These are phyloP conservation scores for Nicotiana paniculata DNA, from an alignment of 257 asterid species.

Conservation along the genomic window DNA sequence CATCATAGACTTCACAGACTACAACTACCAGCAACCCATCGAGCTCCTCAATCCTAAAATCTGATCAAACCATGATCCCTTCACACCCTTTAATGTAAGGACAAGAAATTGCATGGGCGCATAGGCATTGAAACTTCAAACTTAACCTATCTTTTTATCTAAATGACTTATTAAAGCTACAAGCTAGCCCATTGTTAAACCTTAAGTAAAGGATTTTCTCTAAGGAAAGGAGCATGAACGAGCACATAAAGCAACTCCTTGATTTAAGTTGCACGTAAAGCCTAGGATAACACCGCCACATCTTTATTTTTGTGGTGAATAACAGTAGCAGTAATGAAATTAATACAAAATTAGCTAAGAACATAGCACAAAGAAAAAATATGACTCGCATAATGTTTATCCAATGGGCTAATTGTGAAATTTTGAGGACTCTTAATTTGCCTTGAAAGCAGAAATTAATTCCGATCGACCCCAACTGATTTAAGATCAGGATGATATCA, in stretches of 20 bases:
- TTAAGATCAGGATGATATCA: not conserved
- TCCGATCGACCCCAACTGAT: not conserved
- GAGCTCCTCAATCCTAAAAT: not conserved
- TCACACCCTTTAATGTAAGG: not conserved
- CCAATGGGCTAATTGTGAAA: not conserved
- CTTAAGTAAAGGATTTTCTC: slow-evolving; percentile 10
- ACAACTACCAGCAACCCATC: not conserved
- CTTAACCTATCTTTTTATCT: not conserved
- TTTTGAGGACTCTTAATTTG: not conserved
- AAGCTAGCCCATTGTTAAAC: not conserved
- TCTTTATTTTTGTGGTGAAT: not conserved
- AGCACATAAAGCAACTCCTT: slow-evolving; percentile 21
- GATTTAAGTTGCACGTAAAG: slow-evolving; percentile 8
- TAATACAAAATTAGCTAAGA: not conserved
- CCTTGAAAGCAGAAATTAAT: not conserved
- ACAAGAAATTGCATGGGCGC: not conserved
- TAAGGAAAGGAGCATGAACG: not conserved
- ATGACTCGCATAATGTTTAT: not conserved
- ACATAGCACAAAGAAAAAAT: not conserved
- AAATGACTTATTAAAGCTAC: not conserved
- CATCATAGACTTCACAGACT: not conserved
- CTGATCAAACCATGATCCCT: not conserved
- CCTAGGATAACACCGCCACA: slow-evolving; percentile 7
- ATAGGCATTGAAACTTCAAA: too few species aligned
- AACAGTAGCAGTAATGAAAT: not conserved